Evolutionary conservation across 768 basidiomycete species (phyloP).

Genomic region (Boletus pseudopeckii): DNA sequence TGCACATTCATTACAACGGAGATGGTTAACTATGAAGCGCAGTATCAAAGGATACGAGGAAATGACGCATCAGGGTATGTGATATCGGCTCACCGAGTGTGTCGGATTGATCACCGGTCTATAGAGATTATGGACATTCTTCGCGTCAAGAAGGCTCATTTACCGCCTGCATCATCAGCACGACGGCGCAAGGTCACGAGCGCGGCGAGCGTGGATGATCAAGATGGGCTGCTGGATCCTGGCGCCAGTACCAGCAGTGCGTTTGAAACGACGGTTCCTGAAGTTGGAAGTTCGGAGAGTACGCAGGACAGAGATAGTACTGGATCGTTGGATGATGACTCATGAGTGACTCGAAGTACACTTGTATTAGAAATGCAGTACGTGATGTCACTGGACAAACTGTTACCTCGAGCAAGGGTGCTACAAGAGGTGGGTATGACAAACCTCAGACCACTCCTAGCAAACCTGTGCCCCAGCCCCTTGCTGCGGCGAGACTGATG

Average conservation of each 20-base stretch:
- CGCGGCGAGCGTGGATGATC: conserved; percentile 46
- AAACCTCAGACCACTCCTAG: conserved; percentile 55
- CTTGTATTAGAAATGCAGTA: conserved; percentile 1
- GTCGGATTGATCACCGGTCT: conserved; percentile 7
- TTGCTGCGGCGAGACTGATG: conserved; percentile 72
- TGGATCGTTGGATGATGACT: conserved; percentile 20
- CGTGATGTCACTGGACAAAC: neutral
- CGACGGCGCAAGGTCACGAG: conserved; percentile 52
- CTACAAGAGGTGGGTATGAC: neutral
- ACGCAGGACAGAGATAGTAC: conserved; percentile 12
- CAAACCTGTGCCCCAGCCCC: conserved; percentile 64
- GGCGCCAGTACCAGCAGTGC: conserved; percentile 17
- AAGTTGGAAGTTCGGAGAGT: conserved; percentile 13
- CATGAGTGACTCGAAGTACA: conserved; percentile 7
- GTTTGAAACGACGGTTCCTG: conserved; percentile 23
- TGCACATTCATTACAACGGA: conserved; percentile 71
- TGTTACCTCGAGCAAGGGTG: neutral
- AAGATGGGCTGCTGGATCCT: conserved; percentile 28
- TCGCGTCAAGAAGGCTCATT: conserved; percentile 65
- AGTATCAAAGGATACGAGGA: conserved; percentile 73
- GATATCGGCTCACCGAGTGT: neutral
- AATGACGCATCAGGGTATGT: conserved; percentile 74
- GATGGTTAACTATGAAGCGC: conserved; percentile 78
- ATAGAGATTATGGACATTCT: conserved; percentile 82
- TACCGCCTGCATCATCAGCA: conserved; percentile 39